Base-by-base conservation (phyloP, 139 green algal species). In the Chlamydomonas sp. region DNA sequence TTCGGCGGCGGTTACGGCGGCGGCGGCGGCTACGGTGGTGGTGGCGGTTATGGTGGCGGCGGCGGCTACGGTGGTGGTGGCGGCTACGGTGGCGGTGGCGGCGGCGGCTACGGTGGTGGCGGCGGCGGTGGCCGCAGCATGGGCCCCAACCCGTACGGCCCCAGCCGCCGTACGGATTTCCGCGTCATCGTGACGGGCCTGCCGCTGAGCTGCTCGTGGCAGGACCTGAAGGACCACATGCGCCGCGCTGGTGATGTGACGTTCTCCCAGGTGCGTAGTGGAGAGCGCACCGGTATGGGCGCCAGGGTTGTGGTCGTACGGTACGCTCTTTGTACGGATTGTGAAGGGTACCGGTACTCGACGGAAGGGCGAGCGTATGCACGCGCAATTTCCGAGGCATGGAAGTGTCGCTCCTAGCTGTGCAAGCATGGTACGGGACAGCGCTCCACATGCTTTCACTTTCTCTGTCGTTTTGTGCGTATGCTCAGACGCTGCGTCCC, bases 201-300 rank as follows among this genome's bases (percentile, higher is more conserved):
- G 83, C 97, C 97, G 31, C 74, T 92, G 8, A 96, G 93, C 12
- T 95, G 94, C n/a, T 97, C 91, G 80, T 99, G 97, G 97, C 97
- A 99, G 89, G 97, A 99, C 89, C 92, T 99, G 15, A 99, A 99
- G 94, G 97, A 97, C 88, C 94, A 97, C 93, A 97, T 97, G 94
- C 91, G 95, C 77, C 85, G 83, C 7, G 87, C 89, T 18, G 92
- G 92, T 17, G 93, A 96, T 10, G 93, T 96, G 17, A 94, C 93
- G 0, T 96, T 94, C 84, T 81, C 90, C 63, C 90, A 95, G 85
- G 93, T 94, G 80, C 1, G 89, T 5, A 2, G n/a, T 17, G 3
- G 49, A 57, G 18, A 12, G 58, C 59, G 18, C 15, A 20, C 31
- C 31, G 31, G 31, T 49, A 49, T 49, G 31, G 31, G 31, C 31